Conservation (phyloP, 768 basidiomycete genomes). For the Mycena galopus region DNA sequence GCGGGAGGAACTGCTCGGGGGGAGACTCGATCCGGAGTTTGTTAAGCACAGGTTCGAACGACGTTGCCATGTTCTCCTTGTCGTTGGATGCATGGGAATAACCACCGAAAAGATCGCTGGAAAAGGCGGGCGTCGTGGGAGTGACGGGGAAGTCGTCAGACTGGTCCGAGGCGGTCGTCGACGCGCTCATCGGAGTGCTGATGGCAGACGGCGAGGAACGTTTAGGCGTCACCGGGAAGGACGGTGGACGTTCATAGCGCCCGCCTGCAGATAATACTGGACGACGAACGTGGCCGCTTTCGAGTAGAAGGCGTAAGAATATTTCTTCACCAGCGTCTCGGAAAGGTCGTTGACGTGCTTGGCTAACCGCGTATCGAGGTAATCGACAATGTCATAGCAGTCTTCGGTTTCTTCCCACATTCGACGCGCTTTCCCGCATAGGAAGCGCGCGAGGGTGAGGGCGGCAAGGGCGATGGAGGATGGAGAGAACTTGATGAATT, state of each 20-base stretch:
- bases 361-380: constrained; percentile 87
- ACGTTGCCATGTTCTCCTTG: constrained; percentile 83
- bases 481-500: constrained; percentile 89
- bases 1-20: constrained; percentile 83
- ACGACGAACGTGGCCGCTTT: constrained; percentile 95
- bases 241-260: constrained; percentile 68
- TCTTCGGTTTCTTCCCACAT: constrained; percentile 89
- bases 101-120: constrained; percentile 69
- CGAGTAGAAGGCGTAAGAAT: constrained; percentile 96
- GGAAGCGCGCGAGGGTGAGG: constrained; percentile 88
- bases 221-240: constrained; percentile 79
- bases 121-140: constrained; percentile 78
- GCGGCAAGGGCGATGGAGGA: constrained; percentile 93
- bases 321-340: constrained; percentile 97
- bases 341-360: constrained; percentile 94
- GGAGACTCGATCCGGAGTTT: constrained; percentile 76
- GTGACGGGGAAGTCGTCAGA: constrained; percentile 90
- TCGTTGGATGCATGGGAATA: constrained; percentile 69
- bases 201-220: constrained; percentile 66
- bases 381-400: constrained; percentile 85
- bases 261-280: constrained; percentile 92
- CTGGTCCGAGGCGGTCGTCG: constrained; percentile 78
- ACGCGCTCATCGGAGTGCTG: constrained; percentile 82
- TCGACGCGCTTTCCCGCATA: constrained; percentile 85
- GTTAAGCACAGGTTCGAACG: constrained; percentile 80